Base-by-base conservation (phyloP, 2,329 filamentous ascomycete genomes). In the Arthrobotrys sinensis region DNA sequence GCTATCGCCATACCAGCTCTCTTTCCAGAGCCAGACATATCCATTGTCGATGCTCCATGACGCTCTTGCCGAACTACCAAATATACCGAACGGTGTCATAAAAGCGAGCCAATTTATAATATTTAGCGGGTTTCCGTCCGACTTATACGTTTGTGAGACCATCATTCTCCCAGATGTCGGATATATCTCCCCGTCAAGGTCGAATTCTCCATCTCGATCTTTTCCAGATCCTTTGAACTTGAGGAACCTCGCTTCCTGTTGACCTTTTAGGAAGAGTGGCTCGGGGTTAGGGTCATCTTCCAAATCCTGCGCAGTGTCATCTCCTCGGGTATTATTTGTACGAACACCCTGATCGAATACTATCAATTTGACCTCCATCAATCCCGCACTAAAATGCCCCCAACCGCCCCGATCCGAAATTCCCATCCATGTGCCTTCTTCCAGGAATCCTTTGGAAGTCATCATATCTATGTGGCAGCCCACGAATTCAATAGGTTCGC, bases 51-150 rank as follows among this genome's bases (percentile, higher is more conserved):
- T 2, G 46, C 55, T 46, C 8, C n/a, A 21, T 1, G 1, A 21
- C 4, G 24, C 10, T n/a, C 32, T 36, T 11, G 63, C 52, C 64
- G 55, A 69, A 24, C n/a, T 45, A 2, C 64, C 72, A n/a, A 76
- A 65, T 19, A 76, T 64, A 5, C 72, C 72, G 24, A 76, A 76
- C n/a, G 72, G 72, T 14, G 64, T 76, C 71, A 76, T 76, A 32
- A 69, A 76, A 19, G 3, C 36, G 4, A 63, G 8, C 72, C 53
- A 69, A 45, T 45, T 2, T 14, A 43, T 45, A 6, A 21, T 24
- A 38, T 12, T 38, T 12, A 28, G 24, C 24, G 4, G 4, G 3
- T 12, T 10, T 8, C 19, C 7, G 28, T 69, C 34, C 16, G 21
- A 21, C 4, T 4, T 12, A 55, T 76, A 69, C 6, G 24, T 28